Evolutionary conservation across 306 rosid genomes (phyloP), one percentile per base, ranked within the genome.

Genomic region (Trifolium dubium): DNA sequence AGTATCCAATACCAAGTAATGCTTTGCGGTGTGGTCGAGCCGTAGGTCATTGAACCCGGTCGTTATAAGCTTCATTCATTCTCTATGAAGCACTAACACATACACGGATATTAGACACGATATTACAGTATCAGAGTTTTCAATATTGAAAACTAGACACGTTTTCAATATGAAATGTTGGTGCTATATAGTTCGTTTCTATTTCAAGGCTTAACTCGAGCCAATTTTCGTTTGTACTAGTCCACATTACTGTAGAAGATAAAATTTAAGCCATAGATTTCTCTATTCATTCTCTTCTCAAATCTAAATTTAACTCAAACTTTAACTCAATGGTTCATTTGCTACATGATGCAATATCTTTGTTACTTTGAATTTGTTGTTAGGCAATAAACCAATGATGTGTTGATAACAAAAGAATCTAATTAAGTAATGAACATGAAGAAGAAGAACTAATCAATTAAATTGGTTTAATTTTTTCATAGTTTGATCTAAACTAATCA

Each of bases 1-100:
- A 93, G 69, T 89, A 87, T 69, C 97, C 97, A 2, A 83, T 86
- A 41, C 98, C 97, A 6, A 93, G 74, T 46, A 90, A 93, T 85
- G 90, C 93, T 71, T 82, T 87, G 73, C 69, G 59, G 4, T 89
- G 97, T 43, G 96, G 92, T 4, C 72, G 86, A 7, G 98, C 96
- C 4, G 6, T 82, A 17, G 89, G 95, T 41, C 87, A 71, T 37
- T 17, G 12, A 41, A 50, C n/a, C 47, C 4, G 6, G 1, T 28
- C 64, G 13, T 53, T 47, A 35, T 53, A 49, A 60, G 11, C 17
- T 60, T 60, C 65, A 6, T 14, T 31, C 19, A 60, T 30, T 60
- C 14, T 31, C 19, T 13, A 1, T 31, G 41, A 29, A 58, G 14
- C 34, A 3, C 5, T 53, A 31, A 60, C 65, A 60, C 17, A 1